These are phyloP conservation scores for Brassica incana DNA, from an alignment of 345 rosid genomes.

Conservation along the genomic window DNA sequence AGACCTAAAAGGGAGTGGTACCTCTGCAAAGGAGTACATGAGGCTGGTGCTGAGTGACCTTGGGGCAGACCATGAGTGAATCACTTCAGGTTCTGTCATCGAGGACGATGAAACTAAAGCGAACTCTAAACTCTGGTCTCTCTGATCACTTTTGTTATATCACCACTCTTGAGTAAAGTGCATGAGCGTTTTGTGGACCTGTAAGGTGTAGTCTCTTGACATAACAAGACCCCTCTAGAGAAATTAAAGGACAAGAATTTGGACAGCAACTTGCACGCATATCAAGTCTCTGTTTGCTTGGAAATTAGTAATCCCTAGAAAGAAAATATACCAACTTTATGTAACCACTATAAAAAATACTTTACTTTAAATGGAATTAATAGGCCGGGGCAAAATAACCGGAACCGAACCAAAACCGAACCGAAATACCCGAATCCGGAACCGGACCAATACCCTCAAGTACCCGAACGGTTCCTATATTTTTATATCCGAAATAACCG, in stretches of 20 bases:
- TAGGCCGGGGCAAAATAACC: too few relatives aligned
- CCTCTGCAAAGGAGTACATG: slow-evolving; percentile 90
- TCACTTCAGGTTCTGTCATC: slow-evolving; percentile 52
- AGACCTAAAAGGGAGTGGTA: slow-evolving; percentile 17
- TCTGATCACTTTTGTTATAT: slow-evolving; percentile 18
- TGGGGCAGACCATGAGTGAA: slow-evolving; percentile 91
- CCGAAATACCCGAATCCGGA: too few relatives aligned
- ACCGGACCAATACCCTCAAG: too few relatives aligned
- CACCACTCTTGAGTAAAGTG: not conserved
- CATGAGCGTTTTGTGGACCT: not conserved
- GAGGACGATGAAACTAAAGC: not conserved
- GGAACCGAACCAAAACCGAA: too few relatives aligned
- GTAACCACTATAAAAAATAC: not conserved
- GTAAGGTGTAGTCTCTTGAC: not conserved
- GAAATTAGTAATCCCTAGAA: slow-evolving; percentile 14
- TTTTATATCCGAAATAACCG: too few relatives aligned
- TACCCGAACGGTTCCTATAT: too few relatives aligned
- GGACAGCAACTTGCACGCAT: slow-evolving; percentile 23
- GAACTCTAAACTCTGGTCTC: slow-evolving; percentile 13
- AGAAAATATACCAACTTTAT: not conserved
- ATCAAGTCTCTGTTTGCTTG: slow-evolving; percentile 8
- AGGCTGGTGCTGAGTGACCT: slow-evolving; percentile 86
- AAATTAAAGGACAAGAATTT: slow-evolving; percentile 11
- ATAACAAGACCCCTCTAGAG: not conserved
- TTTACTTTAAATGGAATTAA: not conserved